These are phyloP conservation scores for Stentor roeselii DNA, from an alignment of 73 alveolate genomes.

Conservation along the genomic window DNA sequence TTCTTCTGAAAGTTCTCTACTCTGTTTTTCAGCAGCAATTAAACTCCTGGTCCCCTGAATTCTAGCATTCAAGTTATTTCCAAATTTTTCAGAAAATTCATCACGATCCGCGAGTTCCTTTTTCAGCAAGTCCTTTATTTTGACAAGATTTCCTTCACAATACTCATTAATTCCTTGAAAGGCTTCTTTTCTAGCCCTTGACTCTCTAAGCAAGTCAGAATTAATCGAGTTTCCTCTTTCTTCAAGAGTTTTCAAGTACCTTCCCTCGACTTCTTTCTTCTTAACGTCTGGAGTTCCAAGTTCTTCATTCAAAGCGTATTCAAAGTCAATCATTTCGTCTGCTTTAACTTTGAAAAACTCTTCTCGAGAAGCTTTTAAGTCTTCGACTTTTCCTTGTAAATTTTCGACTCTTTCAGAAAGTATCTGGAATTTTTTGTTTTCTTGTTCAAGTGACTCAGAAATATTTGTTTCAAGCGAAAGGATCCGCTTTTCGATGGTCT, in stretches of 20 bases:
- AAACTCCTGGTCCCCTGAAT: slow-evolving; percentile 30
- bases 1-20: slow-evolving; percentile 93
- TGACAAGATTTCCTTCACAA: slow-evolving; percentile 19
- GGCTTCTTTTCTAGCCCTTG: not conserved
- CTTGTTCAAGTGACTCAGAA: slow-evolving; percentile 10
- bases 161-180: not conserved
- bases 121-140: slow-evolving; percentile 27
- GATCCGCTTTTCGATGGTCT: not conserved
- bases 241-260: slow-evolving; percentile 35
- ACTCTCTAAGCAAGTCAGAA: not conserved
- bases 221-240: slow-evolving; percentile 25
- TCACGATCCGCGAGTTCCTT: not conserved
- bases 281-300: slow-evolving; percentile 40
- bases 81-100: not conserved
- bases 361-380: slow-evolving; percentile 36
- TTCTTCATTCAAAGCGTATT: slow-evolving; percentile 37
- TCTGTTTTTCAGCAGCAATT: slow-evolving; percentile 60
- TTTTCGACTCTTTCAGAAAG: slow-evolving; percentile 39
- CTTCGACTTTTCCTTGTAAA: slow-evolving; percentile 39
- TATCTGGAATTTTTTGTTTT: slow-evolving; percentile 18
- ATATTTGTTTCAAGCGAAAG: not conserved
- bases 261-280: slow-evolving; percentile 43
- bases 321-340: slow-evolving; percentile 46
- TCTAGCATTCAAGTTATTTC: slow-evolving; percentile 26
- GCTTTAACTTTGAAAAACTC: slow-evolving; percentile 34